Conservation (phyloP, 78 protist genomes). For the Corallochytrium limacisporum region DNA sequence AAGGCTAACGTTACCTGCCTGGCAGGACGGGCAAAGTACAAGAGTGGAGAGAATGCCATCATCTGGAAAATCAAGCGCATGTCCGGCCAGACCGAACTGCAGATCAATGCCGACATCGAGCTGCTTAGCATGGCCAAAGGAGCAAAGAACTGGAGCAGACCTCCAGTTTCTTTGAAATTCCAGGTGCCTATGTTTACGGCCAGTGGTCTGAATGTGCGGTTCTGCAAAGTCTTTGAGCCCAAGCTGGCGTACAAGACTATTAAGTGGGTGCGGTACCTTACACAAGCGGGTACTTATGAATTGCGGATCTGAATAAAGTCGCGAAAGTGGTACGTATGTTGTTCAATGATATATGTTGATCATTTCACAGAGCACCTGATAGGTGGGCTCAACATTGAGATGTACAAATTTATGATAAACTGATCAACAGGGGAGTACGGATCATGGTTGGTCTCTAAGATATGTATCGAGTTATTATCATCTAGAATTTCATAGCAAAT, state of each 20-base stretch:
- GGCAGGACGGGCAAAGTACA: constrained; percentile 83
- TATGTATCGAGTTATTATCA: too few species aligned
- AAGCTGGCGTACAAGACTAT: constrained; percentile 43
- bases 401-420: too few species aligned
- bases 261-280: constrained; percentile 94
- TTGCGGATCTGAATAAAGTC: constrained; percentile 59
- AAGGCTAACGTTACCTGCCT: constrained; percentile 28
- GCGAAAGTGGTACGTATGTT: too few species aligned
- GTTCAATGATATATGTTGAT: too few species aligned
- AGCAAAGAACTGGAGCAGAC: constrained; percentile 64
- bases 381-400: too few species aligned
- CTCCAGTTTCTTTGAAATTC: not conserved
- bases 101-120: constrained; percentile 68
- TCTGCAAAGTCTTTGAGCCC: constrained; percentile 59
- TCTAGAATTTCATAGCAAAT: too few species aligned
- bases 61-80: constrained; percentile 56
- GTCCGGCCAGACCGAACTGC: constrained; percentile 13
- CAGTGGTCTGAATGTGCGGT: constrained; percentile 87
- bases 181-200: constrained; percentile 92
- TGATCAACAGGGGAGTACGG: too few species aligned
- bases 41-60: constrained; percentile 66
- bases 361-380: too few species aligned
- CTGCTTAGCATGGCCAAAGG: constrained; percentile 44
- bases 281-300: constrained; percentile 83
- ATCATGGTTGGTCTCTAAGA: too few species aligned